phyloP scores from a whole-genome alignment of 2,329 filamentous ascomycete genomes.

The Xylariaceae sp. region DNA sequence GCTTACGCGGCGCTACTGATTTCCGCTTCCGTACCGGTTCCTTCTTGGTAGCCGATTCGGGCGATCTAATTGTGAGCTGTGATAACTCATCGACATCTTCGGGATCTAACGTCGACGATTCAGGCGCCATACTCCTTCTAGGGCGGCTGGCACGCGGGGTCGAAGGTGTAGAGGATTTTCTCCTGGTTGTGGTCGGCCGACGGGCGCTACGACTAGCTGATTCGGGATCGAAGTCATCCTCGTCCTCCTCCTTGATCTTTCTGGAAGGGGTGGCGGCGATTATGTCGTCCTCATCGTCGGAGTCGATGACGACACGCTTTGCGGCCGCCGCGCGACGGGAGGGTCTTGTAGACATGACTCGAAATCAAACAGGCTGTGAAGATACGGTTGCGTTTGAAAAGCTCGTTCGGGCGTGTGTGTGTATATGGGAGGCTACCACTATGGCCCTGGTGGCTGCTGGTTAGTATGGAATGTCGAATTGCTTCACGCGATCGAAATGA shows the following conservation, averaged over 20 bases:
- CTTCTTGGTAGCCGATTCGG: constrained; percentile 38
- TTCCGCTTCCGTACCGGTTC: constrained; percentile 63
- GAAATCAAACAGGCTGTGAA: not conserved
- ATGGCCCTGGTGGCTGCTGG: not conserved
- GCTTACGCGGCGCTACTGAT: constrained; percentile 44
- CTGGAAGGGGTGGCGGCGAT: constrained; percentile 46
- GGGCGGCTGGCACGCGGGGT: constrained; percentile 33
- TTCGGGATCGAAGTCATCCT: constrained; percentile 77
- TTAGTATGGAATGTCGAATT: constrained; percentile 5
- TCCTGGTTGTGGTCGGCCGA: constrained; percentile 41
- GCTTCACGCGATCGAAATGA: constrained; percentile 2
- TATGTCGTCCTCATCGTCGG: constrained; percentile 67
- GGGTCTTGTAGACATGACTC: constrained; percentile 33
- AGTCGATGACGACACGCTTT: constrained; percentile 70
- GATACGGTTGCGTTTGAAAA: not conserved
- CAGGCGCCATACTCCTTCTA: constrained; percentile 34
- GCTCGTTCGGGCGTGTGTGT: not conserved
- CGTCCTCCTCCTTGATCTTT: constrained; percentile 54
- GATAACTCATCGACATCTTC: constrained; percentile 50
- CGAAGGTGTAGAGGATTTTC: constrained; percentile 36
- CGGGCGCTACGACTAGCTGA: constrained; percentile 47
- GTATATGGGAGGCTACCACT: not conserved
- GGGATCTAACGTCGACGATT: constrained; percentile 48
- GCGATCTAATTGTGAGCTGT: constrained; percentile 28
- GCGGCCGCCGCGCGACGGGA: constrained; percentile 45